These are phyloP conservation scores for Candolleomyces efflorescens DNA, from an alignment of 768 basidiomycete species.

Conservation along the genomic window DNA sequence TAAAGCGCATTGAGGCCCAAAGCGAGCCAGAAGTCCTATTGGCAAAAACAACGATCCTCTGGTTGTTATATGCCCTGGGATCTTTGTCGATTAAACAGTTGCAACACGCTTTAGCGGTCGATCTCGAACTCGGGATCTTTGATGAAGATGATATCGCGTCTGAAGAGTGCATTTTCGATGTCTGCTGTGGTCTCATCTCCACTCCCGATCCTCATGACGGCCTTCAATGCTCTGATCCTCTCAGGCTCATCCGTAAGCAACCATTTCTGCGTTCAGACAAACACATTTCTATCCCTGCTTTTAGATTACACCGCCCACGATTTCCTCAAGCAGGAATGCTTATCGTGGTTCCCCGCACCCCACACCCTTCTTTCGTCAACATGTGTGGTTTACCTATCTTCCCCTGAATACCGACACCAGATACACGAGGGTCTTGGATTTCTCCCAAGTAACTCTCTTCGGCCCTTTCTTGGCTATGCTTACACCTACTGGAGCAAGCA, in stretches of 20 bases:
- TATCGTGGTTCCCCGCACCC: neutral
- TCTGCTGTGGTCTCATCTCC: slow-evolving; percentile 2
- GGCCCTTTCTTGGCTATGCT: neutral
- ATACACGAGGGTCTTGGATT: neutral
- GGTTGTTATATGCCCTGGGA: neutral
- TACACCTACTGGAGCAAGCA: neutral
- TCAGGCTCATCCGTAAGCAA: slow-evolving; percentile 2
- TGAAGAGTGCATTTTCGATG: neutral
- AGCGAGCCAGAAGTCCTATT: neutral
- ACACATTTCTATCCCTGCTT: neutral
- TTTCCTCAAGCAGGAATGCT: neutral
- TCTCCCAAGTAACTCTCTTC: neutral
- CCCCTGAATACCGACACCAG: neutral
- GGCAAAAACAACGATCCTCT: neutral
- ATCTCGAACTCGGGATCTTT: neutral
- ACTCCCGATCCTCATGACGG: neutral
- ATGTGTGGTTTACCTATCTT: neutral
- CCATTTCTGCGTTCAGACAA: neutral
- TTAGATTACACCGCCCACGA: slow-evolving; percentile 2
- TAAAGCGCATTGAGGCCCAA: neutral
- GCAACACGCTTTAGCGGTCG: neutral
- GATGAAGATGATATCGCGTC: neutral
- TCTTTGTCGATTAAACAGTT: neutral
- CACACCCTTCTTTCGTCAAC: neutral
- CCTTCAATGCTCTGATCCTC: neutral